A percentile compares a stretch with the other conserved stretches of the same genome.
Evolutionary conservation across 1,139 yeast genomes (phyloP).

Genomic region (Suhomyces atakaporum): DNA sequence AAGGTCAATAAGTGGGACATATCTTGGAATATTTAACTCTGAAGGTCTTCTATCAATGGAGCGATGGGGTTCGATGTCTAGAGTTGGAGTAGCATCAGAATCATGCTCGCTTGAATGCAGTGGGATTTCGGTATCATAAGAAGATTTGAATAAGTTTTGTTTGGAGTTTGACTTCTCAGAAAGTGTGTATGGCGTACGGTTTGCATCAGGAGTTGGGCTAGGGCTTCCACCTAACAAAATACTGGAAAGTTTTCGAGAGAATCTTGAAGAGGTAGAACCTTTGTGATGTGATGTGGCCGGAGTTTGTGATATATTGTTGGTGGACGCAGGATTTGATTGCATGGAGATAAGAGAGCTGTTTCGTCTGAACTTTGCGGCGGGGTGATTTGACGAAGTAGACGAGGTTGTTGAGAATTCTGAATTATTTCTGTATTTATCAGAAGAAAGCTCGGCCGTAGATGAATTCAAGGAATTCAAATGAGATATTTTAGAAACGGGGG

Average conservation of each 20-base stretch:
- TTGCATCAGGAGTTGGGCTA: constrained; percentile 2
- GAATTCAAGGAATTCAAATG: constrained; percentile 1
- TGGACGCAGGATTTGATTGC: constrained; percentile 8
- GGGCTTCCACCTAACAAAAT: constrained; percentile 15
- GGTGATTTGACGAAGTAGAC: constrained; percentile 4
- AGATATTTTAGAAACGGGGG: not conserved
- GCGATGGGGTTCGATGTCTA: constrained; percentile 4
- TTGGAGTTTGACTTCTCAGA: not conserved
- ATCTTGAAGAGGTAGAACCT: constrained; percentile 13
- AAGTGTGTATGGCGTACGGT: not conserved
- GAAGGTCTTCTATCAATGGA: constrained; percentile 4
- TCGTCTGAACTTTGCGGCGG: constrained; percentile 14
- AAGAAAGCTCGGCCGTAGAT: constrained; percentile 1
- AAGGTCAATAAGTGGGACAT: constrained; percentile 27
- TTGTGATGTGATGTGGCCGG: constrained; percentile 2
- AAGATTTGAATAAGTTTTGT: constrained; percentile 8
- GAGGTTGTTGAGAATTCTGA: constrained; percentile 13
- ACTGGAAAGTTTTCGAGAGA: constrained; percentile 19
- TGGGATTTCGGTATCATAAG: constrained; percentile 12
- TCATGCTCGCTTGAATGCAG: constrained; percentile 4
- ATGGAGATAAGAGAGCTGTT: constrained; percentile 17
- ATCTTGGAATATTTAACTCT: constrained; percentile 16
- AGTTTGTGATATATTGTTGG: constrained; percentile 1
- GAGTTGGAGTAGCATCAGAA: not conserved
- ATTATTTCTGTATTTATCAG: constrained; percentile 10